These are phyloP conservation scores for Luffa aegyptiaca DNA, from an alignment of 306 rosid species.

Conservation along the genomic window DNA sequence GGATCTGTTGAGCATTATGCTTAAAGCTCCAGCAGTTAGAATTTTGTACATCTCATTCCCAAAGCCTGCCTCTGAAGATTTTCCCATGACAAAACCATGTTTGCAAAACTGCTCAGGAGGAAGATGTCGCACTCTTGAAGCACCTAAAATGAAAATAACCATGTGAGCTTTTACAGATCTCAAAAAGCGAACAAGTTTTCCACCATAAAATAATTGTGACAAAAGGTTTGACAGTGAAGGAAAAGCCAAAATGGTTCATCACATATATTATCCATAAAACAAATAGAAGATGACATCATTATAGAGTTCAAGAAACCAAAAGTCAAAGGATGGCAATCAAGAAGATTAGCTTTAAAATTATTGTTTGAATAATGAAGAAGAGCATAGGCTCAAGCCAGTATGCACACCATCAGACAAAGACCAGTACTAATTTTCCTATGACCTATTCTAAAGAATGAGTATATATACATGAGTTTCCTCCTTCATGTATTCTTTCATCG, in stretches of 20 bases:
- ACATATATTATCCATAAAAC: neutral
- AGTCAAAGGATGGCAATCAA: neutral
- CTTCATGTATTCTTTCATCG: neutral
- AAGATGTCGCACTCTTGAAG: conserved; percentile 53
- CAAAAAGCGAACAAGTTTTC: neutral
- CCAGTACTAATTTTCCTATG: neutral
- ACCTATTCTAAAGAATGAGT: neutral
- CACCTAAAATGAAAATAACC: conserved; percentile 49
- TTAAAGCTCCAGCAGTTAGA: conserved; percentile 73
- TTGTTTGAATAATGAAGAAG: neutral
- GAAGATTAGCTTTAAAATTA: neutral
- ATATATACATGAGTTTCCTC: neutral
- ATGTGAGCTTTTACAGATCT: conserved; percentile 14
- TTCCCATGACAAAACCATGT: conserved; percentile 85
- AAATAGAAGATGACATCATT: neutral
- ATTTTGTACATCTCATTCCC: conserved; percentile 99
- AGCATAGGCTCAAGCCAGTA: neutral
- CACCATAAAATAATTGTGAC: neutral
- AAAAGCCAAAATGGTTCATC: neutral
- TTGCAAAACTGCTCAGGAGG: conserved; percentile 72
- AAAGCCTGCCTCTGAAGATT: conserved; percentile 89
- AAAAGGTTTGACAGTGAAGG: neutral
- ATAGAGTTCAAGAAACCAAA: neutral
- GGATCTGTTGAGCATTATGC: conserved; percentile 91
- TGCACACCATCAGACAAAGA: neutral